phyloP scores from a whole-genome alignment of 2,329 filamentous ascomycete genomes.

The Boeremia exigua region DNA sequence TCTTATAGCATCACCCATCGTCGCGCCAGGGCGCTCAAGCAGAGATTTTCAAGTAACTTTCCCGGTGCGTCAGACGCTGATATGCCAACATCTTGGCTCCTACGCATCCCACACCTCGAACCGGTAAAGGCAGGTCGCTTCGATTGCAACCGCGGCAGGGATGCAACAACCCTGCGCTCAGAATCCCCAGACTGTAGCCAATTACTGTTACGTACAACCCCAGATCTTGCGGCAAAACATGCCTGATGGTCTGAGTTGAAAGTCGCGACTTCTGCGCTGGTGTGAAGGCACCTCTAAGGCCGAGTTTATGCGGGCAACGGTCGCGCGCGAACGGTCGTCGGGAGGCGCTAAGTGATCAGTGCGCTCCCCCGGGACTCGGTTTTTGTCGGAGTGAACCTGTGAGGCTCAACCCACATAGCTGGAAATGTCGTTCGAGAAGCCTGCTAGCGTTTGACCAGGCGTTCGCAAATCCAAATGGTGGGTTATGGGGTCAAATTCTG shows the following conservation, averaged over 20 bases:
- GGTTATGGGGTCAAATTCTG: slow-evolving; percentile 5
- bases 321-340: background rate
- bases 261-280: background rate
- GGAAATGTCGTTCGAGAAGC: slow-evolving; percentile 9
- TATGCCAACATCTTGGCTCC: slow-evolving; percentile 19
- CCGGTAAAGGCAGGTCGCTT: slow-evolving; percentile 15
- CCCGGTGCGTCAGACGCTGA: slow-evolving; percentile 13
- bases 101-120: slow-evolving; percentile 11
- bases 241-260: background rate
- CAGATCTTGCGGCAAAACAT: slow-evolving; percentile 9
- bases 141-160: slow-evolving; percentile 6
- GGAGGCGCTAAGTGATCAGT: background rate
- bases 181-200: slow-evolving; percentile 22
- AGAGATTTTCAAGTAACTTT: slow-evolving; percentile 13
- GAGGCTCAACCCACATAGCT: slow-evolving; percentile 16
- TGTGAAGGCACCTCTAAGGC: background rate
- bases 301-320: slow-evolving; percentile 10
- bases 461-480: background rate
- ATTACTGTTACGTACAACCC: slow-evolving; percentile 31
- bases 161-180: background rate
- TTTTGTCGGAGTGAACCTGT: slow-evolving; percentile 2
- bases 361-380: slow-evolving; percentile 3
- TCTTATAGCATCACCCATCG: slow-evolving; percentile 10
- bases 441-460: slow-evolving; percentile 3
- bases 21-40: slow-evolving; percentile 1